These are phyloP conservation scores for Flueggea neowawraea DNA, from an alignment of 441 rosid genomes.

Conservation along the genomic window DNA sequence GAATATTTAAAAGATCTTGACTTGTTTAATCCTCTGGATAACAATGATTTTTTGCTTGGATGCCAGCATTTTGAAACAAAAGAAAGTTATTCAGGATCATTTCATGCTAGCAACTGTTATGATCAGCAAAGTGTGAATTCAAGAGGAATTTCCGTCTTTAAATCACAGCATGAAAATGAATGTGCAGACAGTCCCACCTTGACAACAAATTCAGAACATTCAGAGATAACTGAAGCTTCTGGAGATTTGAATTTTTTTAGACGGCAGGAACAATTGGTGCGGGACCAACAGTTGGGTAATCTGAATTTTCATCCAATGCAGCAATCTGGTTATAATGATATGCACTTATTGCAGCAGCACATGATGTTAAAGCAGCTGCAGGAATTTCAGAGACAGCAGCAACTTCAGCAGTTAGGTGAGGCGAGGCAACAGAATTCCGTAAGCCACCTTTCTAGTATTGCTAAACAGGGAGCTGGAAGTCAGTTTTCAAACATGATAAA, in stretches of 20 bases:
- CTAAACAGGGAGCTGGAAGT: conserved; percentile 38
- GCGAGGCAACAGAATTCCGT: conserved; percentile 44
- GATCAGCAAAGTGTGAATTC: no score
- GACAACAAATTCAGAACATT: conserved; percentile 38
- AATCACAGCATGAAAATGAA: conserved; percentile 33
- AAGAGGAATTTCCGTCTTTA: conserved; percentile 44
- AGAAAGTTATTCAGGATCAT: conserved; percentile 53
- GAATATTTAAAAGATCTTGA: conserved; percentile 45
- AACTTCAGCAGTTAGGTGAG: conserved; percentile 48
- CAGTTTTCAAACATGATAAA: conserved; percentile 49
- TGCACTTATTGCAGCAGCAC: conserved; percentile 75
- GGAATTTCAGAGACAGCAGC: conserved; percentile 72
- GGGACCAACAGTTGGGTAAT: conserved; percentile 46
- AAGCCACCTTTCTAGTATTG: conserved; percentile 44
- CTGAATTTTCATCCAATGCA: conserved; percentile 60
- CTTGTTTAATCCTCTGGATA: conserved; percentile 39
- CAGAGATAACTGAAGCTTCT: conserved; percentile 65
- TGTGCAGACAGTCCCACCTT: conserved; percentile 31
- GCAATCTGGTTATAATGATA: conserved; percentile 58
- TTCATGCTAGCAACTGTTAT: no score
- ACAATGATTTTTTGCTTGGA: conserved; percentile 66
- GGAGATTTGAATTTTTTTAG: conserved; percentile 66
- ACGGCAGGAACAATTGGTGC: conserved; percentile 51
- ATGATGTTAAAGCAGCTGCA: conserved; percentile 63
- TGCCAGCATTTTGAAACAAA: conserved; percentile 37